phyloP scores from a whole-genome alignment of 2,329 filamentous ascomycete species.

The Alternaria brassicicola region DNA sequence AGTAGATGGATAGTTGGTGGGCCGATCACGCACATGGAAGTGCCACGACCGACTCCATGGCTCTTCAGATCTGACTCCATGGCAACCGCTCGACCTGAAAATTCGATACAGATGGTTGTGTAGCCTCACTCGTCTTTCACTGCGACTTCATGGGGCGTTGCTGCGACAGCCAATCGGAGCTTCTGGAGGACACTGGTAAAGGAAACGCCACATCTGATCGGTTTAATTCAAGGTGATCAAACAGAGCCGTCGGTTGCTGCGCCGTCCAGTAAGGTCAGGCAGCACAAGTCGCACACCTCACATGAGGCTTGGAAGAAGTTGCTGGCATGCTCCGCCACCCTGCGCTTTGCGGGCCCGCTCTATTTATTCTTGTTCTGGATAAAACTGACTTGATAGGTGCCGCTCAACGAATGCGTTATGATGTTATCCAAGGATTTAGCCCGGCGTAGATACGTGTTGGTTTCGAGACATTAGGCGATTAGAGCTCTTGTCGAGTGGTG shows the following conservation, averaged over 20 bases:
- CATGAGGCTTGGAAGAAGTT: neutral
- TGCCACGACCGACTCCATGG: neutral
- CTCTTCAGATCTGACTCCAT: constrained; percentile 1
- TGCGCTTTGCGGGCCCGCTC: neutral
- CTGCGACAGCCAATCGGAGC: neutral
- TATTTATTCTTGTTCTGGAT: neutral
- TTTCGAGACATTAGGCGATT: neutral
- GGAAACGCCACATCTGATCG: neutral
- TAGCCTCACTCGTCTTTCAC: neutral
- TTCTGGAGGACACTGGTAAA: neutral
- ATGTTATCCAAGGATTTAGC: neutral
- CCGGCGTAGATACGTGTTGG: neutral
- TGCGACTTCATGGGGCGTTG: neutral
- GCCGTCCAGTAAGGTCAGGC: neutral
- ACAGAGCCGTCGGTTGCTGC: neutral
- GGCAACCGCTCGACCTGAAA: neutral
- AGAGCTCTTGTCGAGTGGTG: neutral
- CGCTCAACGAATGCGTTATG: neutral
- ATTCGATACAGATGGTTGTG: neutral
- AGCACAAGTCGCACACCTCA: neutral
- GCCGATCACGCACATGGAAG: constrained; percentile 4
- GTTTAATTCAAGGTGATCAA: neutral
- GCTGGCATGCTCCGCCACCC: neutral
- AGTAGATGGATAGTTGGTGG: constrained; percentile 4
- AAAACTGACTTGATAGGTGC: neutral